These are phyloP conservation scores for Monilinia aucupariae DNA, from an alignment of 2,329 filamentous ascomycete species.

Conservation along the genomic window DNA sequence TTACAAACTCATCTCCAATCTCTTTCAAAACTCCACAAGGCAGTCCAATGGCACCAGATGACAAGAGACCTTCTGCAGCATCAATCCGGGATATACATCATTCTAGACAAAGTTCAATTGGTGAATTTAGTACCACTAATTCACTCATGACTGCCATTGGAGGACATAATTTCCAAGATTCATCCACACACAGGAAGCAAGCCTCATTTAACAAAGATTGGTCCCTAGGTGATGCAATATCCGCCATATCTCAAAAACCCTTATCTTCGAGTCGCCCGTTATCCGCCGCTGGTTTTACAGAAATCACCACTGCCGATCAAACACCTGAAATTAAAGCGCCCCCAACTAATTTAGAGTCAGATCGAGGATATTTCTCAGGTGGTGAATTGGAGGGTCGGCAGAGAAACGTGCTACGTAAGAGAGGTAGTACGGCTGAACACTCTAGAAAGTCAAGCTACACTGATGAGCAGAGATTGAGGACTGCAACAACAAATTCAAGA, in stretches of 20 bases:
- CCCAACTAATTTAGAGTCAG: conserved; percentile 50
- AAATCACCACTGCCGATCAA: conserved; percentile 30
- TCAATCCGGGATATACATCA: conserved; percentile 79
- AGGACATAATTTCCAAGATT: conserved; percentile 19
- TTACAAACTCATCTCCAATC: conserved; percentile 40
- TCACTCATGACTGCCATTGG: conserved; percentile 41
- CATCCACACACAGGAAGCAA: conserved; percentile 53
- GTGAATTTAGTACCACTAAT: conserved; percentile 39
- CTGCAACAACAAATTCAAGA: conserved; percentile 58
- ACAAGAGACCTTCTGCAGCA: conserved; percentile 67
- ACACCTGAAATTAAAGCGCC: conserved; percentile 29
- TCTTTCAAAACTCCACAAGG: conserved; percentile 38
- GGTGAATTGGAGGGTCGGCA: conserved; percentile 73
- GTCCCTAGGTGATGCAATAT: conserved; percentile 49
- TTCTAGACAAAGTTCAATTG: conserved; percentile 69
- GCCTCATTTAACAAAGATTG: conserved; percentile 66
- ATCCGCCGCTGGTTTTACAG: conserved; percentile 20
- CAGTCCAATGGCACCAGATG: conserved; percentile 35
- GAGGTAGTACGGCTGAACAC: conserved; percentile 55
- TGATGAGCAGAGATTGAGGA: conserved; percentile 66
- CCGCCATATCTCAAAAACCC: conserved; percentile 29
- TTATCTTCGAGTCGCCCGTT: conserved; percentile 15
- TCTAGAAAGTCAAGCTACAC: conserved; percentile 71
- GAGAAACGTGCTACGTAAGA: conserved; percentile 77
- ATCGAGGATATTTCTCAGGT: conserved; percentile 90